These are phyloP conservation scores for Gentiana straminea DNA, from an alignment of 257 asterid genomes.

Conservation along the genomic window DNA sequence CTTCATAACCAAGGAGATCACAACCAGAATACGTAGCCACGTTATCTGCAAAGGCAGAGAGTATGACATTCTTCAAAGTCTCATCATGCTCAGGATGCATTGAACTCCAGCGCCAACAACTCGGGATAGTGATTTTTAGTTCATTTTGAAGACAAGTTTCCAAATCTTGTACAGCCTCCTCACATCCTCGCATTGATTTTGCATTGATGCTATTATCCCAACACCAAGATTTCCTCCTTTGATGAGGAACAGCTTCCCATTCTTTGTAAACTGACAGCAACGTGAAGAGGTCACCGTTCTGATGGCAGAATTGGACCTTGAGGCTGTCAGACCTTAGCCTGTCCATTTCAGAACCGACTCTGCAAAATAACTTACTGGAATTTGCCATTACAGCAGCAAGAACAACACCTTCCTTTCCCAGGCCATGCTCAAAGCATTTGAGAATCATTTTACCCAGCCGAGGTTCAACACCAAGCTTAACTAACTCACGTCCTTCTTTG, in stretches of 20 bases:
- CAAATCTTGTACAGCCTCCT: conserved; percentile 65
- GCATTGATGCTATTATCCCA: conserved; percentile 96
- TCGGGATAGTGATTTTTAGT: conserved; percentile 48
- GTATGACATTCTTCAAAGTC: conserved; percentile 45
- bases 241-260: conserved; percentile 59
- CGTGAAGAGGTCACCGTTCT: conserved; percentile 82
- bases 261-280: conserved; percentile 80
- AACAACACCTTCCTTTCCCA: conserved; percentile 83
- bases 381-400: conserved; percentile 95
- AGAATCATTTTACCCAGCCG: conserved; percentile 80
- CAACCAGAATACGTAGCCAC: conserved; percentile 90
- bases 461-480: conserved; percentile 91
- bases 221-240: conserved; percentile 62
- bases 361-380: conserved; percentile 79
- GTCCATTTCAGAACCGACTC: conserved; percentile 62
- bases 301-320: conserved; percentile 89
- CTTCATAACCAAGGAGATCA: conserved; percentile 89
- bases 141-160: conserved; percentile 67
- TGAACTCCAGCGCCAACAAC: conserved; percentile 69
- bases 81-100: conserved; percentile 36
- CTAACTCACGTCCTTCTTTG: conserved; percentile 48
- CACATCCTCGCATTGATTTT: conserved; percentile 82
- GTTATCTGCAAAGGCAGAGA: conserved; percentile 70
- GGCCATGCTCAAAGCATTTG: conserved; percentile 36
- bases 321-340: conserved; percentile 71